Conservation (phyloP, 345 rosid genomes). For the Eucalyptus brandiana region DNA sequence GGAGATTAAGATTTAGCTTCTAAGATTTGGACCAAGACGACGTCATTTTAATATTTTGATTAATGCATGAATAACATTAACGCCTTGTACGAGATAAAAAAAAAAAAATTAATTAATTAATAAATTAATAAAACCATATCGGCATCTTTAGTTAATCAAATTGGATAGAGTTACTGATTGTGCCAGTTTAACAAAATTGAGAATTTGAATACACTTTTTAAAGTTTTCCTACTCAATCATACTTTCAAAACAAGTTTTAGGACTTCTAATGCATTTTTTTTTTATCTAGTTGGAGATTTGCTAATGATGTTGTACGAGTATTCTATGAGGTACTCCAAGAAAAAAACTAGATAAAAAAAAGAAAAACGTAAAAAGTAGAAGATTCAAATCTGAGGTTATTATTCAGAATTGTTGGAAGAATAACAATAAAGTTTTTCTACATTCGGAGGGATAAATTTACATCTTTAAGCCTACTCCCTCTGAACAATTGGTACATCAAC, state of each 20-base stretch:
- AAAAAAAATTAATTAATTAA: no score
- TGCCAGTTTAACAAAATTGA: neutral
- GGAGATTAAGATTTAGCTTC: neutral
- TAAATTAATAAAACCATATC: no score
- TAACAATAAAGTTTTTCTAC: neutral
- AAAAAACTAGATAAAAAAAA: neutral
- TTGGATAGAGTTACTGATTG: no score
- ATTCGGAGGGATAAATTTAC: neutral
- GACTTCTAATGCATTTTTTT: rapidly evolving
- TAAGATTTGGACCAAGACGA: no score
- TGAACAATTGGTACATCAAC: neutral
- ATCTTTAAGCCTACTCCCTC: neutral
- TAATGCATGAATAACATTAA: neutral
- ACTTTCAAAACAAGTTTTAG: no score
- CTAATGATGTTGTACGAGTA: neutral
- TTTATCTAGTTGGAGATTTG: neutral
- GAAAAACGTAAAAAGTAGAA: neutral
- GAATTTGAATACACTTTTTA: no score
- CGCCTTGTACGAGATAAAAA: rapidly evolving
- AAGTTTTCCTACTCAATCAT: neutral
- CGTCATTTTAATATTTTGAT: neutral
- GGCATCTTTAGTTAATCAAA: neutral
- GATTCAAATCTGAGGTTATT: neutral
- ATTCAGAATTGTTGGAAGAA: neutral
- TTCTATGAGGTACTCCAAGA: neutral